A percentile compares a stretch with the other conserved stretches of the same genome.
Conservation (phyloP, 371 early-diverging fungal genomes). For the Apophysomyces sp. region DNA sequence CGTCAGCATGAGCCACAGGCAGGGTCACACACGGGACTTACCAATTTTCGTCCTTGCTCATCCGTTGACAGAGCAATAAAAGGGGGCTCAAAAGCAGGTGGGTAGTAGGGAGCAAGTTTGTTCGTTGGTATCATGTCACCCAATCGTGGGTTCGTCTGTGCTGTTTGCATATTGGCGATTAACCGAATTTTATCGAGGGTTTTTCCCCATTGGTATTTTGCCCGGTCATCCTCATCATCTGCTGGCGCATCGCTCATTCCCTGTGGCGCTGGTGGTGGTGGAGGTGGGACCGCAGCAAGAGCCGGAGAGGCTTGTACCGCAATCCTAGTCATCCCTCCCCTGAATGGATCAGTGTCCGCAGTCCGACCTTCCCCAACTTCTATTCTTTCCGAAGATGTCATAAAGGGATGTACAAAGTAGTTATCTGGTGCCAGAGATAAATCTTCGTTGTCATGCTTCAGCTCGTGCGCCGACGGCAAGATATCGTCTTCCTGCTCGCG, state of each 20-base stretch:
- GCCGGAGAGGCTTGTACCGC: background rate
- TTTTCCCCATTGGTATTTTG: slow-evolving; percentile 38
- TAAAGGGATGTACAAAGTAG: slow-evolving; percentile 37
- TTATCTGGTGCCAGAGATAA: slow-evolving; percentile 11
- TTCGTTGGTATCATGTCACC: background rate
- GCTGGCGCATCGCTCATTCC: background rate
- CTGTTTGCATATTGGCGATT: slow-evolving; percentile 25
- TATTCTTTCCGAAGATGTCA: background rate
- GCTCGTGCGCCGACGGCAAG: slow-evolving; percentile 28
- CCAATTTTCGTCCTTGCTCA: slow-evolving; percentile 42
- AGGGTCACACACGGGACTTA: slow-evolving; percentile 11
- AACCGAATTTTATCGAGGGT: slow-evolving; percentile 37
- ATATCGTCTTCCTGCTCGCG: slow-evolving; percentile 25
- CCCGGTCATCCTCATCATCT: slow-evolving; percentile 6
- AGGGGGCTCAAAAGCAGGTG: slow-evolving; percentile 42
- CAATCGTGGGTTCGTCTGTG: slow-evolving; percentile 1
- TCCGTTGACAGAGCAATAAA: slow-evolving; percentile 42
- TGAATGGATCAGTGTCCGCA: background rate
- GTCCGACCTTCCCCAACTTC: background rate
- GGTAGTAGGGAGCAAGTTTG: slow-evolving; percentile 41
- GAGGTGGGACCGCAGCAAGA: background rate
- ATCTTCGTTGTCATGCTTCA: slow-evolving; percentile 11
- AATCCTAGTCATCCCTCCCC: slow-evolving; percentile 1
- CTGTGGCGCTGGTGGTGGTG: slow-evolving; percentile 7
- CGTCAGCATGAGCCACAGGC: background rate